These are phyloP conservation scores for Aureobasidium sp. DNA, from an alignment of 2,329 filamentous ascomycete genomes.

Conservation along the genomic window DNA sequence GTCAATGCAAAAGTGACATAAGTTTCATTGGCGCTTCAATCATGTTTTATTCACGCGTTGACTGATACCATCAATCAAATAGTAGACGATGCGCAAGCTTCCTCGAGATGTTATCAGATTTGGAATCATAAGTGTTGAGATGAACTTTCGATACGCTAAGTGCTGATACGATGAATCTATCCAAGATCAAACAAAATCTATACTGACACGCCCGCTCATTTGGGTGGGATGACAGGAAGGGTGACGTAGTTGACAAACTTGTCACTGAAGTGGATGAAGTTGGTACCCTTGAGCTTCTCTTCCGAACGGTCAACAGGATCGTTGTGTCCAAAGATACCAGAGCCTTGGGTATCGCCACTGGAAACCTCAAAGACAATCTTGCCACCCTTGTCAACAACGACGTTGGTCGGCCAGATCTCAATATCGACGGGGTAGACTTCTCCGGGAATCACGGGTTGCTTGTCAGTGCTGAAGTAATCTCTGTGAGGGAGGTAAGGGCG, in stretches of 20 bases:
- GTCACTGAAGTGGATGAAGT: conserved; percentile 49
- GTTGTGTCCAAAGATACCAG: conserved; percentile 50
- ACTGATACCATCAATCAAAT: too few relatives aligned
- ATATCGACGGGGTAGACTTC: conserved; percentile 55
- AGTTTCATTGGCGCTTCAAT: too few relatives aligned
- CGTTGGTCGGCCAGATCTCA: conserved; percentile 60
- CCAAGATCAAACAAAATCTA: too few relatives aligned
- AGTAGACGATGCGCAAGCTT: too few relatives aligned
- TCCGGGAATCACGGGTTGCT: conserved; percentile 47
- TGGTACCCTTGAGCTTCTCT: conserved; percentile 41
- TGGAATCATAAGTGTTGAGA: too few relatives aligned
- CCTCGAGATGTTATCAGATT: too few relatives aligned
- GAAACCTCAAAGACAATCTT: conserved; percentile 51
- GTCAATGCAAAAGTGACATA: too few relatives aligned
- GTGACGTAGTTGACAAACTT: conserved; percentile 46
- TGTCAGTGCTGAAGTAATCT: conserved; percentile 52
- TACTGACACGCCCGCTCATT: conserved; percentile 20
- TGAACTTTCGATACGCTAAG: too few relatives aligned
- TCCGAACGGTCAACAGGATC: conserved; percentile 42
- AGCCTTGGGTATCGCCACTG: conserved; percentile 53
- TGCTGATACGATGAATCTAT: neutral
- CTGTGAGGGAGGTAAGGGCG: conserved; percentile 50
- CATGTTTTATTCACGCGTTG: too few relatives aligned
- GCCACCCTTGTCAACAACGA: conserved; percentile 47
- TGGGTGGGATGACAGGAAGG: conserved; percentile 46